Conservation (phyloP, 2,329 filamentous ascomycete species). For the Microdochium bolleyi region DNA sequence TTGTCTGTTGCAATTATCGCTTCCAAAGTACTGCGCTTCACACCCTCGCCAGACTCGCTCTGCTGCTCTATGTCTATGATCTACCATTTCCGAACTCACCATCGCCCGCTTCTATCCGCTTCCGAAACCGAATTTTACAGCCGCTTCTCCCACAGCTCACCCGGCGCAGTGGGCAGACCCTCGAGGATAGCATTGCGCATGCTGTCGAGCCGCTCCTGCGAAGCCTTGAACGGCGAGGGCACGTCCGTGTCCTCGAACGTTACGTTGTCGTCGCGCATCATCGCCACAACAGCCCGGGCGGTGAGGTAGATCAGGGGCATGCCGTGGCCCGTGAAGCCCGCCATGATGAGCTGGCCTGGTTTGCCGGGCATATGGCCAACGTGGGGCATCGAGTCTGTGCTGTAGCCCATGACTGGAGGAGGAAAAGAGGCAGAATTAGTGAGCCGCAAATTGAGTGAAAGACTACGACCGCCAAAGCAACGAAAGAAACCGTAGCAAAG, state of each 20-base stretch:
- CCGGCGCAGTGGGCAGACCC: background rate
- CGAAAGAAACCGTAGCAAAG: too few species aligned
- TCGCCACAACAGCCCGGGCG: slow-evolving; percentile 28
- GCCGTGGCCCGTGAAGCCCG: slow-evolving; percentile 42
- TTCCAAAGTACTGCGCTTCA: too few species aligned
- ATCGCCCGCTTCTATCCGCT: too few species aligned
- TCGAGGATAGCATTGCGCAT: slow-evolving; percentile 6
- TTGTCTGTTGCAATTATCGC: too few species aligned
- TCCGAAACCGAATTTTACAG: too few species aligned
- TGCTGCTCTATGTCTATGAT: background rate
- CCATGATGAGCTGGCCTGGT: slow-evolving; percentile 32
- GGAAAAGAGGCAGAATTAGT: background rate
- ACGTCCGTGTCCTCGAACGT: slow-evolving; percentile 26
- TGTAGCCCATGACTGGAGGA: slow-evolving; percentile 30
- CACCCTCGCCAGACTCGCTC: slow-evolving; percentile 13
- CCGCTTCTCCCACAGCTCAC: too few species aligned
- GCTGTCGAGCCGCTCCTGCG: slow-evolving; percentile 14
- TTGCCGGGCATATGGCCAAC: slow-evolving; percentile 32
- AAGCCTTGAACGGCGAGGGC: slow-evolving; percentile 25
- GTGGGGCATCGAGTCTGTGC: slow-evolving; percentile 31
- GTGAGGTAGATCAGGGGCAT: slow-evolving; percentile 37
- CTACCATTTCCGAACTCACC: too few species aligned
- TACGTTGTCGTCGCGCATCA: slow-evolving; percentile 23
- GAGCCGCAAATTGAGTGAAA: background rate
- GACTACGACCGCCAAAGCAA: background rate